These are phyloP conservation scores for Trichoderma harzianum DNA, from an alignment of 2,329 filamentous ascomycete genomes.

Conservation along the genomic window DNA sequence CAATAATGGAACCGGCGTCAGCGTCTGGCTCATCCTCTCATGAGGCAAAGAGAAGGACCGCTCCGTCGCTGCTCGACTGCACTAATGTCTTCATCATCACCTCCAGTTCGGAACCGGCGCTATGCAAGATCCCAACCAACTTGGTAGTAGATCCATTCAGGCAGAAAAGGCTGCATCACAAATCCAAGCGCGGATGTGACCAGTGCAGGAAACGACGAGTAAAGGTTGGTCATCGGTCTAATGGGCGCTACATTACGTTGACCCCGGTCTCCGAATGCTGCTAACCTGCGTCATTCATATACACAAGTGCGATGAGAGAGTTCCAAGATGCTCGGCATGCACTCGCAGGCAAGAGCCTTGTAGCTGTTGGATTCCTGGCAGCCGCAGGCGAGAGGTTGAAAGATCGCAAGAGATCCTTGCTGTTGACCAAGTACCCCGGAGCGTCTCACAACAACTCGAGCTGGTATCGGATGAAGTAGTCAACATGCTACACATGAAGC, in stretches of 20 bases:
- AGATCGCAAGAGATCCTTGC: background rate
- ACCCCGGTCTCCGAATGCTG: background rate
- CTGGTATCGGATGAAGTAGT: background rate
- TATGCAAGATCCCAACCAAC: background rate
- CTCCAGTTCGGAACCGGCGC: background rate
- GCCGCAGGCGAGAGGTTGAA: background rate
- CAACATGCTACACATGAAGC: background rate
- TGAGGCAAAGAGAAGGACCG: background rate
- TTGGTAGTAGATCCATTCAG: background rate
- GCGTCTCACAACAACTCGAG: background rate
- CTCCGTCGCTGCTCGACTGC: background rate
- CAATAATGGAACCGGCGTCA: background rate
- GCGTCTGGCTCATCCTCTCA: background rate
- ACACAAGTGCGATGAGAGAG: background rate
- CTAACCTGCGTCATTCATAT: background rate
- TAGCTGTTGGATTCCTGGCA: background rate
- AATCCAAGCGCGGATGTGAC: background rate
- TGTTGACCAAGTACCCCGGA: background rate
- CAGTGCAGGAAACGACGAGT: background rate
- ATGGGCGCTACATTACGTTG: background rate
- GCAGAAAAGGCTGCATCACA: background rate
- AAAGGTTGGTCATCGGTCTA: background rate
- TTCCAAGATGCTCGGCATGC: background rate
- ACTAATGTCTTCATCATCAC: background rate
- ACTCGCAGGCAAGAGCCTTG: background rate